Conservation (phyloP, 345 rosid species). For the Cardamine occulta region DNA sequence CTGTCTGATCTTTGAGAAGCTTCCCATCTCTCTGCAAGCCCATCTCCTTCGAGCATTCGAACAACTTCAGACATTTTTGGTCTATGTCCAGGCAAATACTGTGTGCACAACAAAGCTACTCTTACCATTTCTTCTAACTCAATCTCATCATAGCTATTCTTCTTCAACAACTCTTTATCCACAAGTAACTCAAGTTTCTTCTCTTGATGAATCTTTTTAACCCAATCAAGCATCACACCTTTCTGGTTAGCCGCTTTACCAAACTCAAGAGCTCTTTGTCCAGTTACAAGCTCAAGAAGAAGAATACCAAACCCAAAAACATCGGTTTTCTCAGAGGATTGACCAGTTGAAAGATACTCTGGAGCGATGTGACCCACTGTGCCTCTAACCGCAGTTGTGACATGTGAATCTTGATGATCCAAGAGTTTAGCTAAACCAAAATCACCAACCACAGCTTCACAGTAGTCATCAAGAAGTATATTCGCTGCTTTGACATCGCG, state of each 20-base stretch:
- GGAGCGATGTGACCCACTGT: conserved; percentile 52
- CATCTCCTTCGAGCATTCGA: conserved; percentile 98
- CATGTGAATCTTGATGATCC: conserved; percentile 49
- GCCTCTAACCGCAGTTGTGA: conserved; percentile 50
- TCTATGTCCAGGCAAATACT: conserved; percentile 83
- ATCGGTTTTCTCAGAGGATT: conserved; percentile 50
- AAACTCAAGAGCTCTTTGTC: conserved; percentile 48
- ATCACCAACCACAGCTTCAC: conserved; percentile 50
- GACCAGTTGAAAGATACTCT: conserved; percentile 50
- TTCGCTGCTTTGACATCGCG: conserved; percentile 51
- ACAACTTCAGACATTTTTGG: conserved; percentile 98
- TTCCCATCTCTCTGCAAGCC: conserved; percentile 98
- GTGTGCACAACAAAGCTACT: conserved; percentile 91
- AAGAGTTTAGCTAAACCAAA: conserved; percentile 48
- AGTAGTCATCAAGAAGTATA: conserved; percentile 48
- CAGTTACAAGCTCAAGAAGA: conserved; percentile 48
- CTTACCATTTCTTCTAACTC: conserved; percentile 96
- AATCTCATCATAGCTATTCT: conserved; percentile 74
- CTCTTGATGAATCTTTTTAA: conserved; percentile 88
- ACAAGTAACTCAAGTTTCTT: conserved; percentile 85
- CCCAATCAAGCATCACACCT: conserved; percentile 53
- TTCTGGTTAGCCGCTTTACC: conserved; percentile 47
- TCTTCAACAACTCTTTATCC: conserved; percentile 73
- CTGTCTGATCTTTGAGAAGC: conserved; percentile 85
- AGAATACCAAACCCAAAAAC: conserved; percentile 51